These are phyloP conservation scores for Kernera saxatilis DNA, from an alignment of 345 rosid species.

Conservation along the genomic window DNA sequence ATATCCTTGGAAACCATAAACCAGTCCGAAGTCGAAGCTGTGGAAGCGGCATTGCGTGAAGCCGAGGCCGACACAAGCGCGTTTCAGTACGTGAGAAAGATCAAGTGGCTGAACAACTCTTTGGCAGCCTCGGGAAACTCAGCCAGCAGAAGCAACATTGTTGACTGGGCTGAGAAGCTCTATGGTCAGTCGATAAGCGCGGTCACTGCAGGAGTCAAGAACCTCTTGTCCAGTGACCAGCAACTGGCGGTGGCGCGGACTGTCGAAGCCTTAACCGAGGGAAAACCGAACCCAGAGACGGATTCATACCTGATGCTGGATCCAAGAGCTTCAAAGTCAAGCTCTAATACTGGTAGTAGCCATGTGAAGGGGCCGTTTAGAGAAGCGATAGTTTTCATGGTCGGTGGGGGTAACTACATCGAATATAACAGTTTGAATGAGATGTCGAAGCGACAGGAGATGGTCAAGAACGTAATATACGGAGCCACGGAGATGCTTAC, in stretches of 20 bases:
- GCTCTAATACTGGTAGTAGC: constrained; percentile 48
- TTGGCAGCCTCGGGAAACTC: constrained; percentile 66
- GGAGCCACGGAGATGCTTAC: constrained; percentile 80
- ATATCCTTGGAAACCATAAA: constrained; percentile 59
- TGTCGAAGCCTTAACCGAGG: constrained; percentile 82
- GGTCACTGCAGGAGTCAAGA: constrained; percentile 85
- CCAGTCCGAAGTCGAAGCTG: constrained; percentile 56
- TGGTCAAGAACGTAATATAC: constrained; percentile 61
- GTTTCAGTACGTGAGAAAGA: constrained; percentile 81
- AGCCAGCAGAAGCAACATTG: constrained; percentile 71
- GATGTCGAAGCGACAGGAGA: constrained; percentile 58
- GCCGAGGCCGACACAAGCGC: constrained; percentile 66
- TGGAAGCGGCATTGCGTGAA: constrained; percentile 70
- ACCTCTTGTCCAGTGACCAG: constrained; percentile 57
- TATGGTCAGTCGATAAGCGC: constrained; percentile 81
- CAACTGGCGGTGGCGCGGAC: constrained; percentile 64
- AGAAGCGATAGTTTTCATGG: constrained; percentile 82
- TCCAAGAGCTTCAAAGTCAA: constrained; percentile 75
- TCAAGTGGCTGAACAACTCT: constrained; percentile 66
- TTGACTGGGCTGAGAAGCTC: constrained; percentile 88
- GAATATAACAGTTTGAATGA: constrained; percentile 78
- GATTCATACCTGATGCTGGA: constrained; percentile 67
- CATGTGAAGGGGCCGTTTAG: constrained; percentile 65
- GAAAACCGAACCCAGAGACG: constrained; percentile 65
- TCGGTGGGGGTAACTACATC: constrained; percentile 84